phyloP scores from a whole-genome alignment of 805 yeast genomes.

The Metschnikowia cubensis region DNA sequence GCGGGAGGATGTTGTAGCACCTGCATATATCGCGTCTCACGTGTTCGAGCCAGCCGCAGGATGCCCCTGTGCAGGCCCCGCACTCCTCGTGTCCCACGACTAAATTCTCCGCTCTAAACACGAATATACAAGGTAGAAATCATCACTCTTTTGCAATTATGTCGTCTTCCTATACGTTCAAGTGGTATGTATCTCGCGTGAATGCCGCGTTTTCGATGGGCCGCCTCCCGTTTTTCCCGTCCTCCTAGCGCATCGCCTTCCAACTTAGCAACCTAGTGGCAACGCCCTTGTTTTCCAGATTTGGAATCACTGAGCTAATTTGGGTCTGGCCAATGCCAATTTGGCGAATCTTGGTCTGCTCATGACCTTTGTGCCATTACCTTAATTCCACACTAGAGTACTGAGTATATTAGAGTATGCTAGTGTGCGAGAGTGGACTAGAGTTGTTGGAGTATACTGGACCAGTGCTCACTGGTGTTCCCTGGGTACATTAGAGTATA shows the following conservation, averaged over 20 bases:
- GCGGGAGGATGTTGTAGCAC: not conserved
- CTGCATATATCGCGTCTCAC: not conserved
- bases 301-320: no score
- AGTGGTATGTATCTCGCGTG: constrained; percentile 30
- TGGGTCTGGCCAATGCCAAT: no score
- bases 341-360: no score
- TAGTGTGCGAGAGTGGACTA: no score
- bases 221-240: not conserved
- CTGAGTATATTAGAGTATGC: no score
- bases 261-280: not conserved
- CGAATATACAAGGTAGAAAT: not conserved
- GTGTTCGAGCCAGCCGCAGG: not conserved
- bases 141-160: constrained; percentile 14
- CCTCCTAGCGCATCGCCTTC: not conserved
- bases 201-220: no score
- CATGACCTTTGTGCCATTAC: no score
- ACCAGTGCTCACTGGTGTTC: no score
- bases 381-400: no score
- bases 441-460: no score
- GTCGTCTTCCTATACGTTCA: constrained; percentile 36
- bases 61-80: not conserved
- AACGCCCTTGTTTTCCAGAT: not conserved
- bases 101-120: constrained; percentile 1
- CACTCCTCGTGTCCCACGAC: not conserved
- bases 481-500: no score